phyloP scores from a whole-genome alignment of 2,329 filamentous ascomycete genomes.

The Nigrograna mackinnonii region DNA sequence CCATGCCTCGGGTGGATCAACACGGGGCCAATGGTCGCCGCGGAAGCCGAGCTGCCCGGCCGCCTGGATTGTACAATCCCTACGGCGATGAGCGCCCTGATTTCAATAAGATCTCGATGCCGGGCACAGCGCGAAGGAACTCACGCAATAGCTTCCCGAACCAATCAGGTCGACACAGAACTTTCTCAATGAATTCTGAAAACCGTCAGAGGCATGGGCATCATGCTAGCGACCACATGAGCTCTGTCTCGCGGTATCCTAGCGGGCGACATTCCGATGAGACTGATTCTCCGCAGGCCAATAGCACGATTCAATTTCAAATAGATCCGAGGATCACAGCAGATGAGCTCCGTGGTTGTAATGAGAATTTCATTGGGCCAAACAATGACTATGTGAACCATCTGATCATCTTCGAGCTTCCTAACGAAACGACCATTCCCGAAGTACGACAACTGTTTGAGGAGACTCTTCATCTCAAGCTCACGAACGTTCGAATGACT shows the following conservation, averaged over 20 bases:
- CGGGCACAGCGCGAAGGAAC: too few relatives aligned
- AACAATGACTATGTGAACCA: conserved; percentile 27
- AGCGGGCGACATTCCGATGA: background rate
- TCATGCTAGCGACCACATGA: background rate
- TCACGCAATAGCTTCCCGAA: conserved; percentile 14
- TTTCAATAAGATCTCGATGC: conserved; percentile 28
- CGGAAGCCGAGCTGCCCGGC: conserved; percentile 10
- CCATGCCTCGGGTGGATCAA: conserved; percentile 11
- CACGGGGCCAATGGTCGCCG: conserved; percentile 12
- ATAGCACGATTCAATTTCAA: background rate
- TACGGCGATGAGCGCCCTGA: conserved; percentile 24
- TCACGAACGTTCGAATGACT: too few relatives aligned
- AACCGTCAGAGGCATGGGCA: conserved; percentile 11
- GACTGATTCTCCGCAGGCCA: background rate
- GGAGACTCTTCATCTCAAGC: conserved; percentile 7
- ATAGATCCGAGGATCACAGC: conserved; percentile 19
- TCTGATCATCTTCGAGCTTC: conserved; percentile 29
- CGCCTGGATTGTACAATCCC: too few relatives aligned
- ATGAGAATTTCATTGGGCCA: conserved; percentile 32
- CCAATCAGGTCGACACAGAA: conserved; percentile 18
- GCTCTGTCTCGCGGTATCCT: background rate
- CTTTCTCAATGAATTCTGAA: conserved; percentile 18
- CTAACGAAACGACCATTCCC: conserved; percentile 10
- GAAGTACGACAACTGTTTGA: conserved; percentile 23
- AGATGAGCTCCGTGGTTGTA: conserved; percentile 25